These are phyloP conservation scores for Mycena olivaceomarginata DNA, from an alignment of 768 basidiomycete genomes.

Conservation along the genomic window DNA sequence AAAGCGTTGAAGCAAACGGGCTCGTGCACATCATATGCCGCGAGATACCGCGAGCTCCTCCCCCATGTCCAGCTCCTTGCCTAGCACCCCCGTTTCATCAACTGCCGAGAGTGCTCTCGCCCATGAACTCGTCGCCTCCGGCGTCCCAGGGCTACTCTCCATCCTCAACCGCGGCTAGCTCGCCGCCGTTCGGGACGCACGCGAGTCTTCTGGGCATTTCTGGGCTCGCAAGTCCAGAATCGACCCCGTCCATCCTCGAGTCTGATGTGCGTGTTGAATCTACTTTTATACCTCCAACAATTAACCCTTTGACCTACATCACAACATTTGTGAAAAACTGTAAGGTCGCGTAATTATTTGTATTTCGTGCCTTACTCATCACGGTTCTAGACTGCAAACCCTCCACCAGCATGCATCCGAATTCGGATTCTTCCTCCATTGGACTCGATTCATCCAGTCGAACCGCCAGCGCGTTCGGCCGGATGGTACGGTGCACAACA, in stretches of 20 bases:
- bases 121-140: constrained; percentile 41
- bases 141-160: constrained; percentile 18
- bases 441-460: constrained; percentile 58
- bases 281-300: neutral
- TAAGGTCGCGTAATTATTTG: constrained; percentile 26
- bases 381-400: constrained; percentile 67
- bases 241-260: constrained; percentile 33
- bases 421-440: constrained; percentile 81
- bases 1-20: too few species aligned
- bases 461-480: constrained; percentile 42
- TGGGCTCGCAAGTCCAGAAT: constrained; percentile 29
- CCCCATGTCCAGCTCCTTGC: constrained; percentile 24
- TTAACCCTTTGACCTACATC: constrained; percentile 2
- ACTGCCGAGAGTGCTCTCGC: constrained; percentile 20
- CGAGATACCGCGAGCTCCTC: too few species aligned
- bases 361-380: constrained; percentile 28
- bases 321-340: constrained; percentile 56
- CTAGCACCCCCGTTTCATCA: constrained; percentile 20
- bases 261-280: constrained; percentile 11
- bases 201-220: constrained; percentile 40
- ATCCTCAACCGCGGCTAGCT: constrained; percentile 49
- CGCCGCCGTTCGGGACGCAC: constrained; percentile 25
- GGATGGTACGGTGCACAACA: too few species aligned
- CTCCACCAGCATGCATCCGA: constrained; percentile 76
- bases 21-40: too few species aligned